A percentile compares a stretch with the other conserved stretches of the same genome.
These are phyloP conservation scores for Pholiota microspora DNA, from an alignment of 768 basidiomycete genomes.

Conservation along the genomic window DNA sequence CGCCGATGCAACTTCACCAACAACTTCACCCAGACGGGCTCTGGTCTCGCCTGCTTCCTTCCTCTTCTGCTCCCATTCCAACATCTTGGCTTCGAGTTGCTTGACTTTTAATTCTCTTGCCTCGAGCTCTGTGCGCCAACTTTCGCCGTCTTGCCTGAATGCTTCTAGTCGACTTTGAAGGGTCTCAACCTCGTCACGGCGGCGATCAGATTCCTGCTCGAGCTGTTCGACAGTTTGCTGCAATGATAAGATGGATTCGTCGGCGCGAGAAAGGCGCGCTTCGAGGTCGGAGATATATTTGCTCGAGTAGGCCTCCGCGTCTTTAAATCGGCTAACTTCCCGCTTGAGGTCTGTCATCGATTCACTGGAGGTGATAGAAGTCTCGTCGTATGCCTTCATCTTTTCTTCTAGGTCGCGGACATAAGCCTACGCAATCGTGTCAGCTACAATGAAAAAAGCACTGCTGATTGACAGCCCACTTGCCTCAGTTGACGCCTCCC, in stretches of 20 bases:
- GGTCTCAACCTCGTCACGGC: constrained; percentile 66
- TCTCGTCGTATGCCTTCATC: constrained; percentile 83
- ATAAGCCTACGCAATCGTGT: constrained; percentile 60
- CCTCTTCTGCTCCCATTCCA: constrained; percentile 74
- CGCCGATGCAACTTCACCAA: constrained; percentile 69
- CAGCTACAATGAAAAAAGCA: not conserved
- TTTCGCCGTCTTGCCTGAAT: constrained; percentile 71
- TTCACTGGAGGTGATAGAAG: constrained; percentile 69
- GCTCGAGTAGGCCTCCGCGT: constrained; percentile 65
- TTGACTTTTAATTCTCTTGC: constrained; percentile 73
- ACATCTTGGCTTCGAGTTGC: constrained; percentile 75
- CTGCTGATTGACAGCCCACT: constrained; percentile 18
- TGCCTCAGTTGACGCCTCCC: constrained; percentile 92
- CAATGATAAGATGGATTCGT: constrained; percentile 71
- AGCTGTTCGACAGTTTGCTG: constrained; percentile 71
- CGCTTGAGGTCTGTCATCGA: constrained; percentile 81
- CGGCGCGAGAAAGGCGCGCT: constrained; percentile 70
- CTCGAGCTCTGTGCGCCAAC: constrained; percentile 84
- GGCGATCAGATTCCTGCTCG: constrained; percentile 74
- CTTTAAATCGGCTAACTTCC: constrained; percentile 77
- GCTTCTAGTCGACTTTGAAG: constrained; percentile 71
- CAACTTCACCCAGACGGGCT: constrained; percentile 62
- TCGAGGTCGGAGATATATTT: constrained; percentile 90
- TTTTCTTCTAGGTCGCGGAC: constrained; percentile 92
- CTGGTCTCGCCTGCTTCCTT: constrained; percentile 67